Evolutionary conservation across 768 basidiomycete species (phyloP).

Genomic region (Galerina marginata): DNA sequence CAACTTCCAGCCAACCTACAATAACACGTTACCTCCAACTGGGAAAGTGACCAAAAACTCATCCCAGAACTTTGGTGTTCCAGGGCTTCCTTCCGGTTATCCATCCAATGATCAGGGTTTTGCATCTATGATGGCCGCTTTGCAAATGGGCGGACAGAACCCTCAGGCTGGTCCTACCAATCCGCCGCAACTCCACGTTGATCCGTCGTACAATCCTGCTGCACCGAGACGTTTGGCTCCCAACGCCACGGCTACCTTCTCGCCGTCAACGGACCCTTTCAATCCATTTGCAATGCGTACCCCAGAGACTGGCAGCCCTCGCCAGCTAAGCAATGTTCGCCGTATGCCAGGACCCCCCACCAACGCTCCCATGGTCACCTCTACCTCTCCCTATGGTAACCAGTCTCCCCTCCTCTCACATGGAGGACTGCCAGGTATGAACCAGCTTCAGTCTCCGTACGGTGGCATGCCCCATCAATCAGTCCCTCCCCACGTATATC

Average conservation of each 20-base stretch:
- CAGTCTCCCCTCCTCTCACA: constrained; percentile 69
- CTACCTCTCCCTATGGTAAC: constrained; percentile 54
- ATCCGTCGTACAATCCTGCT: constrained; percentile 59
- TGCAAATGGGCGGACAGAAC: constrained; percentile 90
- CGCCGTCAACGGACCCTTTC: constrained; percentile 51
- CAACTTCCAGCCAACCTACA: constrained; percentile 83
- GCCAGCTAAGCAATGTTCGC: constrained; percentile 47
- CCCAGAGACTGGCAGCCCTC: constrained; percentile 51
- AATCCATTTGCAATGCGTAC: constrained; percentile 56
- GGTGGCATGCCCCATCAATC: constrained; percentile 61
- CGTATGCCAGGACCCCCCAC: constrained; percentile 55
- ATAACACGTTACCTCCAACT: constrained; percentile 62
- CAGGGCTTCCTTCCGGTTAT: constrained; percentile 80
- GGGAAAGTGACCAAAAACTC: constrained; percentile 63
- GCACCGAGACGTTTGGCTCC: constrained; percentile 43
- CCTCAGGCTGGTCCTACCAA: constrained; percentile 73
- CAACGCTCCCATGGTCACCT: constrained; percentile 51
- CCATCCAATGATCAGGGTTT: constrained; percentile 84
- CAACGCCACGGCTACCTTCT: constrained; percentile 38
- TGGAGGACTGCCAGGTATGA: constrained; percentile 65
- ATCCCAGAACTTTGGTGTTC: constrained; percentile 66
- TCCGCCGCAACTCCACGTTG: constrained; percentile 66
- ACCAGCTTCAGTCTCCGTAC: constrained; percentile 69
- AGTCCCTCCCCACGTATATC: constrained; percentile 72
- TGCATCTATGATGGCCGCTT: constrained; percentile 91